A percentile compares a stretch with the other conserved stretches of the same genome.
Evolutionary conservation across 208 protist genomes (phyloP).

Genomic region (Vickermania ingenoplastis): DNA sequence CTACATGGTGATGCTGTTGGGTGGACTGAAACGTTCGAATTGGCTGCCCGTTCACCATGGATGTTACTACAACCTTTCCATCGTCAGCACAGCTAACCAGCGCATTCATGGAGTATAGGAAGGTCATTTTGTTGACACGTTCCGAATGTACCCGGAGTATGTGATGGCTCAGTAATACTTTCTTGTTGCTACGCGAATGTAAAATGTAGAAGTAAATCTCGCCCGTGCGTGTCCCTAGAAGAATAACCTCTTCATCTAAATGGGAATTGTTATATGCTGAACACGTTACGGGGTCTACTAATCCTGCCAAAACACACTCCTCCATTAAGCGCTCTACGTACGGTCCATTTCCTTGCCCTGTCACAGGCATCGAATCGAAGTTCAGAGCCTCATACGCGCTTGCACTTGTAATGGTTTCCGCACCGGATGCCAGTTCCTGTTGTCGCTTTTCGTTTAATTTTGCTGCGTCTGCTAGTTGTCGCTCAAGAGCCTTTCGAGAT

Average conservation of each 20-base stretch:
- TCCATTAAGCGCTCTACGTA: constrained; percentile 46
- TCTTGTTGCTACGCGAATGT: constrained; percentile 10
- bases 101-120: constrained; percentile 39
- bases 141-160: constrained; percentile 26
- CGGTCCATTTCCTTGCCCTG: constrained; percentile 27
- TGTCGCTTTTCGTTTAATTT: constrained; percentile 1
- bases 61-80: constrained; percentile 56
- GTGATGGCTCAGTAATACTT: constrained; percentile 26
- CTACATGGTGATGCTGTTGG: constrained; percentile 27
- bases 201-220: constrained; percentile 53
- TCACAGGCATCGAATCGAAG: constrained; percentile 28
- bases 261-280: constrained; percentile 40
- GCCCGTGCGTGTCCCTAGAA: constrained; percentile 54
- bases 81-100: constrained; percentile 61
- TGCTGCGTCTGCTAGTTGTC: neutral
- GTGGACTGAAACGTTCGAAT: constrained; percentile 31
- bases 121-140: constrained; percentile 59
- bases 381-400: constrained; percentile 23
- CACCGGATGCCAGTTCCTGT: neutral
- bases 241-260: constrained; percentile 53
- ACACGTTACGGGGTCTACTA: constrained; percentile 52
- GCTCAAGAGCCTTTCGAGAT: neutral
- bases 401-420: constrained; percentile 17
- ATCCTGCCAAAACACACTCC: constrained; percentile 46
- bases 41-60: constrained; percentile 35